Evolutionary conservation across 2,329 filamentous ascomycete species (phyloP).

Genomic region (Biscogniauxia sp.): DNA sequence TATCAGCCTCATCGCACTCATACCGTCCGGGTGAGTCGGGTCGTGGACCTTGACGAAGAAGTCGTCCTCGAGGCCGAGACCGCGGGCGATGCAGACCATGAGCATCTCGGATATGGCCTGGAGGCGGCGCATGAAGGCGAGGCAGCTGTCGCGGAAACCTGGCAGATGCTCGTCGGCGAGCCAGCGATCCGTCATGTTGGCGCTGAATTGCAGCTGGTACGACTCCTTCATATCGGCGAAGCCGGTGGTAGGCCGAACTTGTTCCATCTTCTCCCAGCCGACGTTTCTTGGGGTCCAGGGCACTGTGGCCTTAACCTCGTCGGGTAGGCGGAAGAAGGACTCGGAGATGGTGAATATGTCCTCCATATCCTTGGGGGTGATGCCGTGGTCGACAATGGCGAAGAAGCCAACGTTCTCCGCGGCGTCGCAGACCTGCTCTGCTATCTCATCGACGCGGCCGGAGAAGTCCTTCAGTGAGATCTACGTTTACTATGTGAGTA

Average conservation of each 20-base stretch:
- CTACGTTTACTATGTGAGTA: constrained; percentile 8
- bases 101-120: constrained; percentile 54
- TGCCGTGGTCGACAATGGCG: constrained; percentile 54
- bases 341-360: constrained; percentile 49
- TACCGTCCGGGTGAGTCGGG: constrained; percentile 44
- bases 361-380: constrained; percentile 47
- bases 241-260: constrained; percentile 59
- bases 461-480: constrained; percentile 56
- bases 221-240: constrained; percentile 59
- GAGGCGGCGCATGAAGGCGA: constrained; percentile 53
- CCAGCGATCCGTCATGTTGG: constrained; percentile 52
- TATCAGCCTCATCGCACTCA: constrained; percentile 54
- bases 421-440: constrained; percentile 48
- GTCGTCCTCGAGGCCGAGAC: constrained; percentile 53
- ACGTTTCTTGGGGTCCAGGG: constrained; percentile 55
- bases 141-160: constrained; percentile 44
- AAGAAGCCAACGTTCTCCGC: constrained; percentile 63
- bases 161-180: constrained; percentile 45
- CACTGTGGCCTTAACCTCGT: constrained; percentile 50
- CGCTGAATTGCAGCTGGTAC: constrained; percentile 62
- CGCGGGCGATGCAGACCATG: constrained; percentile 58
- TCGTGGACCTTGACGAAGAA: constrained; percentile 57
- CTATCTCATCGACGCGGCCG: constrained; percentile 51
- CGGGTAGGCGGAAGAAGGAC: constrained; percentile 52
- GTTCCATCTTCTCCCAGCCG: constrained; percentile 59